Evolutionary conservation across 257 asterid species (phyloP).

Genomic region (Gentiana dahurica): DNA sequence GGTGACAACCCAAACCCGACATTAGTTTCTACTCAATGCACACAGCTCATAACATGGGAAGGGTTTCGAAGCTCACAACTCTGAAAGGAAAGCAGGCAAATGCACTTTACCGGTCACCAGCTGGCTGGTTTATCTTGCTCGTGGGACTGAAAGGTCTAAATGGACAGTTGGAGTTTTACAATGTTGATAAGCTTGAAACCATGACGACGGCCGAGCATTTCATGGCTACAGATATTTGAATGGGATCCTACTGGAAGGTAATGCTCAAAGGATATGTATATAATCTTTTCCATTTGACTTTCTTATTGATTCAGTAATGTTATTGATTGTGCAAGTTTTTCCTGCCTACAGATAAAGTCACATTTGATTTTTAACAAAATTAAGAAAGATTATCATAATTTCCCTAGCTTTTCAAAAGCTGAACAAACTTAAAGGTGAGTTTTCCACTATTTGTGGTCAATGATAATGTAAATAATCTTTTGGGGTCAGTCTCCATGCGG

Average conservation of each 20-base stretch:
- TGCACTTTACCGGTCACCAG: slow-evolving; percentile 91
- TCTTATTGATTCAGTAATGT: neutral
- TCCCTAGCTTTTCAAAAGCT: no score
- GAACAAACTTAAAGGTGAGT: no score
- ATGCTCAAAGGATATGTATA: neutral
- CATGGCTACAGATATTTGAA: slow-evolving; percentile 95
- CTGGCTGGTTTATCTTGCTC: slow-evolving; percentile 68
- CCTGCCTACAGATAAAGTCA: no score
- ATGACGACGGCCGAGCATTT: slow-evolving; percentile 83
- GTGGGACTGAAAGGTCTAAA: slow-evolving; percentile 85
- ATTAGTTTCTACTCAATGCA: slow-evolving; percentile 89
- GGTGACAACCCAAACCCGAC: slow-evolving; percentile 95
- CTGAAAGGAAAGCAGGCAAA: slow-evolving; percentile 89
- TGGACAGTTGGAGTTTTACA: slow-evolving; percentile 87
- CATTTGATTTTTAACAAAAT: no score
- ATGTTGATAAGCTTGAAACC: slow-evolving; percentile 96
- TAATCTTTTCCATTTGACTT: neutral
- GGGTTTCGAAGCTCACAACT: slow-evolving; percentile 82
- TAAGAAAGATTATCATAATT: no score
- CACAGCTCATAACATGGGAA: slow-evolving; percentile 51
- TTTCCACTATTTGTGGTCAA: no score
- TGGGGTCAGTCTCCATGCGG: no score
- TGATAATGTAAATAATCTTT: no score
- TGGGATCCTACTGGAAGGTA: slow-evolving; percentile 99
- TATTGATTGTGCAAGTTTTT: neutral